These are phyloP conservation scores for Dendrothele bispora DNA, from an alignment of 768 basidiomycete species.

Conservation along the genomic window DNA sequence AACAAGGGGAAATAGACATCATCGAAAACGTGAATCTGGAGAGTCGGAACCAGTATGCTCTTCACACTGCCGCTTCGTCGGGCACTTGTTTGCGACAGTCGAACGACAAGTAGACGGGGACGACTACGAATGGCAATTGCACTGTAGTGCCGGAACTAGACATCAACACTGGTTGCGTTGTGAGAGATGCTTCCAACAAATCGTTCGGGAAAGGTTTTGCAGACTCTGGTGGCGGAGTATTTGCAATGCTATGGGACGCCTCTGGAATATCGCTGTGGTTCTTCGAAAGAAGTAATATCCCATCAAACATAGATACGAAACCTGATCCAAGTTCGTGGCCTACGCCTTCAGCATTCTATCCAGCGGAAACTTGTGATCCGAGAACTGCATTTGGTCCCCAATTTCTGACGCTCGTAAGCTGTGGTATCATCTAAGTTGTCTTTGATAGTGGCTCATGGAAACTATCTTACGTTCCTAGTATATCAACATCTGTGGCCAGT, in stretches of 20 bases:
- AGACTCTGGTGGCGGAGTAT: not conserved
- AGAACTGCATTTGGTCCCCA: not conserved
- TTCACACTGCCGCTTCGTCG: not conserved
- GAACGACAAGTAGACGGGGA: slow-evolving; percentile 1
- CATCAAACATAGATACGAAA: not conserved
- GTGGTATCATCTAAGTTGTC: not conserved
- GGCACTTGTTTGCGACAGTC: not conserved
- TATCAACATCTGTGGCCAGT: slow-evolving; percentile 5
- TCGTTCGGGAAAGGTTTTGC: not conserved
- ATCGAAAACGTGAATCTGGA: slow-evolving; percentile 11
- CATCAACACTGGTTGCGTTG: slow-evolving; percentile 1
- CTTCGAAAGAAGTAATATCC: not conserved
- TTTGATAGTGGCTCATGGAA: not conserved
- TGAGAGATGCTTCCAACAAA: not conserved
- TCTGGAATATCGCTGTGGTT: slow-evolving; percentile 5
- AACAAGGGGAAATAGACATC: slow-evolving; percentile 11
- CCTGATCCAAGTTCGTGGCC: slow-evolving; percentile 4
- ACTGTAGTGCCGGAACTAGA: not conserved
- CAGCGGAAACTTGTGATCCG: not conserved
- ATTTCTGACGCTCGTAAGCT: not conserved
- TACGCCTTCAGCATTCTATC: not conserved
- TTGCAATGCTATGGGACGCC: not conserved
- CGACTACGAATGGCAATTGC: not conserved
- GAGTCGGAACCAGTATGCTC: slow-evolving; percentile 3
- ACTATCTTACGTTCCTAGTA: not conserved